Evolutionary conservation across 768 basidiomycete genomes (phyloP), one percentile per base, ranked within the genome.

Genomic region (Kwoniella shandongensis): DNA sequence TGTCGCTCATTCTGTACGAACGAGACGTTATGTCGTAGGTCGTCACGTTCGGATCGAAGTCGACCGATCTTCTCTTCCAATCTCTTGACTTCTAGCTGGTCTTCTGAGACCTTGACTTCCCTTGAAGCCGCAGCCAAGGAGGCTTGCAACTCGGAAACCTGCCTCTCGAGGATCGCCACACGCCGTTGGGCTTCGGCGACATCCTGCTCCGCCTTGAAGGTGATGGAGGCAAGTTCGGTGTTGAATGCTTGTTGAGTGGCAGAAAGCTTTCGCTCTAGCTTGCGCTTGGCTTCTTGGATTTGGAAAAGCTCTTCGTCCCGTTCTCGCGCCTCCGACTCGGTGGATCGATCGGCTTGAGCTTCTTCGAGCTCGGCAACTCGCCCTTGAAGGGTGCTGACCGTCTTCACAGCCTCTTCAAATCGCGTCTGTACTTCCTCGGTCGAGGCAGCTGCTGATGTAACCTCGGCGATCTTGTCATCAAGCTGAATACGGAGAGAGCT

Each of bases 21-120:
- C 6, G 66, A 64, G 13, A 77, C 44, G 25, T 54, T 62, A 20
- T 69, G 66, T 38, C 72, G 57, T 4, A 75, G 61, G 8, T 72
- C 73, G 40, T 77, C 73, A 13, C 76, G 61, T 54, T 77, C 76
- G 11, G 59, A 18, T 36, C 76, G 71, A 2, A 76, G 59, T n/a
- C 65, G 66, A n/a, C 59, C 66, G 44, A 76, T 67, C 29, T 71
- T 70, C 15, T 51, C 44, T 36, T 42, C 54, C n/a, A 50, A 18
- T n/a, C 49, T 47, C 6, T 39, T 17, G 39, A 44, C n/a, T 18
- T 50, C 13, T 58, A 44, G 20, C 11, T 32, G 40, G 42, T 27
- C 26, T 20, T 27, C 30, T 42, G 20, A 32, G 48, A 40, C 20
- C 10, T 18, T 11, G 11, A 17, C 26, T 29, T 27, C 26, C 20